These are phyloP conservation scores for Moelleriella libera DNA, from an alignment of 2,329 filamentous ascomycete genomes.

Conservation along the genomic window DNA sequence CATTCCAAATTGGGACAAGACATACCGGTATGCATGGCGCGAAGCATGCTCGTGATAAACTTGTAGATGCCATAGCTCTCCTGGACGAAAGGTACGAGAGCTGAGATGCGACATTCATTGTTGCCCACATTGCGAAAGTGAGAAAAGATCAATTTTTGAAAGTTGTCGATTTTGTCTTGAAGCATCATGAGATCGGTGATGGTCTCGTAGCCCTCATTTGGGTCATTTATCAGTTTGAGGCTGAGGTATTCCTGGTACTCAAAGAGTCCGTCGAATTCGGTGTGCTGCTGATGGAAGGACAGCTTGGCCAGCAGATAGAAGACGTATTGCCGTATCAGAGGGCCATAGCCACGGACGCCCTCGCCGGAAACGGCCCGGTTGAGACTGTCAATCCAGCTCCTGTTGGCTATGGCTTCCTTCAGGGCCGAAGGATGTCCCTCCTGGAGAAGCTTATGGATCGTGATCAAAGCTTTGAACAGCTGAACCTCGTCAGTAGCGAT, in stretches of 20 bases:
- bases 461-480: conserved; percentile 97
- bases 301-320: conserved; percentile 90
- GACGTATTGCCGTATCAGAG: conserved; percentile 92
- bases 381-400: conserved; percentile 84
- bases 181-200: conserved; percentile 93
- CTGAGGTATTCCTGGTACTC: conserved; percentile 99
- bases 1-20: background rate
- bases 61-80: conserved; percentile 99
- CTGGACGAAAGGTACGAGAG: conserved; percentile 82
- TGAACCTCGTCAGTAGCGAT: conserved; percentile 96
- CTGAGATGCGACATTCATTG: conserved; percentile 93
- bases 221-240: conserved; percentile 94
- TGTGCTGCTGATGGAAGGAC: conserved; percentile 90
- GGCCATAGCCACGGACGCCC: conserved; percentile 78
- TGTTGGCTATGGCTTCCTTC: conserved; percentile 77
- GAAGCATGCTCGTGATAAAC: conserved; percentile 97
- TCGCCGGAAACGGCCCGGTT: conserved; percentile 72
- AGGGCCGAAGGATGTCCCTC: conserved; percentile 85
- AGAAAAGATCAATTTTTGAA: conserved; percentile 96
- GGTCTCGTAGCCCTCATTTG: conserved; percentile 94
- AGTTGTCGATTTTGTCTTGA: conserved; percentile 96
- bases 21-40: conserved; percentile 77
- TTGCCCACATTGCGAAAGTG: conserved; percentile 85
- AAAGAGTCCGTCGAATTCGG: conserved; percentile 96
- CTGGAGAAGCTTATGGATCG: conserved; percentile 92